A percentile compares a stretch with the other conserved stretches of the same genome.
These are phyloP conservation scores for Corynespora cassiicola DNA, from an alignment of 2,329 filamentous ascomycete species.

Conservation along the genomic window DNA sequence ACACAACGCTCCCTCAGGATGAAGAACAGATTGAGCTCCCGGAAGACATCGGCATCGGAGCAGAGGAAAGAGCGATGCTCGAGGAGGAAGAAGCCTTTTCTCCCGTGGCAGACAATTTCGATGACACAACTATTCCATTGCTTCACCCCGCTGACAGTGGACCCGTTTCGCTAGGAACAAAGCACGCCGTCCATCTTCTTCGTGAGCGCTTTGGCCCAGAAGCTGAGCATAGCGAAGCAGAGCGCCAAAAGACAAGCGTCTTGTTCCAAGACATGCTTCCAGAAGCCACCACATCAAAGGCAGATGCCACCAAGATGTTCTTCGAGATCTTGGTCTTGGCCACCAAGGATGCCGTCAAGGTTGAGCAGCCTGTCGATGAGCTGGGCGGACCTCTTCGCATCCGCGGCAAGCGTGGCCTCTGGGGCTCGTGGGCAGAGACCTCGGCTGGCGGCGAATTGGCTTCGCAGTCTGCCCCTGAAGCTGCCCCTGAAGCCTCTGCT, in stretches of 20 bases:
- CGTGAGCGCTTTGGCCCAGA: conserved; percentile 84
- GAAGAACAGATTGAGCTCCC: conserved; percentile 39
- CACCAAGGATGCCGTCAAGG: conserved; percentile 97
- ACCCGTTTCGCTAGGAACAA: conserved; percentile 87
- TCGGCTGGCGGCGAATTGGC: conserved; percentile 56
- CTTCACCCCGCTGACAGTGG: conserved; percentile 84
- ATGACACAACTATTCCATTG: conserved; percentile 77
- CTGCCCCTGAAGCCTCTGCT: conserved; percentile 32
- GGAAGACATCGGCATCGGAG: conserved; percentile 18
- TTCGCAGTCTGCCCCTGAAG: conserved; percentile 27
- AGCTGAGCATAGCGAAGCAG: conserved; percentile 69
- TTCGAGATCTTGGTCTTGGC: conserved; percentile 95
- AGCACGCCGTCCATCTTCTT: conserved; percentile 93
- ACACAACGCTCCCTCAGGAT: conserved; percentile 29
- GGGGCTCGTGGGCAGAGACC: conserved; percentile 93
- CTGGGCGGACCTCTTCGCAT: conserved; percentile 84
- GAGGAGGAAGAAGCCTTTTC: conserved; percentile 46
- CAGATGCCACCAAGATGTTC: conserved; percentile 99
- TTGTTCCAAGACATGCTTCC: conserved; percentile 93
- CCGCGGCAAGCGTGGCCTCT: conserved; percentile 90
- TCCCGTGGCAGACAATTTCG: conserved; percentile 65
- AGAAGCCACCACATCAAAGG: conserved; percentile 78
- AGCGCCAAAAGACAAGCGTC: conserved; percentile 77
- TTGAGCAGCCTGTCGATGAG: conserved; percentile 77
- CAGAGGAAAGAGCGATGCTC: conserved; percentile 26